Conservation (phyloP, 306 rosid genomes). For the Oemleria cerasiformis region DNA sequence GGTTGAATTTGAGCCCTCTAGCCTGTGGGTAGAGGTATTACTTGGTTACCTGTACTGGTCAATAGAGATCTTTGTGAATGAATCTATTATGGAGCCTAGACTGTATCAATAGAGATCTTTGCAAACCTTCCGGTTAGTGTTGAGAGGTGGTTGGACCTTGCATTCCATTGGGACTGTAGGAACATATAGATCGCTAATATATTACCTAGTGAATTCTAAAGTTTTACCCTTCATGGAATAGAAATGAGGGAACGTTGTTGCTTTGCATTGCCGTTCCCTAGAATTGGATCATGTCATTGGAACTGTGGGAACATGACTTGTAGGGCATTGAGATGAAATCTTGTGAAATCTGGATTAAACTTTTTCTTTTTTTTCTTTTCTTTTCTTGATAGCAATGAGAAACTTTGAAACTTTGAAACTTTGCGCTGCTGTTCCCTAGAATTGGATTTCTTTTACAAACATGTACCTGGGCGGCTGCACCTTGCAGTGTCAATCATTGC, state of each 20-base stretch:
- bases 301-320: neutral
- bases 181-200: neutral
- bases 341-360: neutral
- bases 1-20: neutral
- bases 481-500: neutral
- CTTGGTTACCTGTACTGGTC: neutral
- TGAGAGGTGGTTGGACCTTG: neutral
- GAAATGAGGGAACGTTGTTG: neutral
- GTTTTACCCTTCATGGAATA: neutral
- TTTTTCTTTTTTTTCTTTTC: neutral
- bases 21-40: neutral
- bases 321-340: neutral
- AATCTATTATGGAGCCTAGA: neutral
- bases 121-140: slow-evolving; percentile 4
- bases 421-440: neutral
- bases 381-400: neutral
- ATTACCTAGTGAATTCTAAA: neutral
- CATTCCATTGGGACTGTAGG: neutral
- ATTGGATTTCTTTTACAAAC: neutral
- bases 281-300: neutral
- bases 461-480: neutral
- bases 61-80: neutral
- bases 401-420: neutral
- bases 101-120: neutral
- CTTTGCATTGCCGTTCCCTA: neutral